These are phyloP conservation scores for Bruguiera hainesii DNA, from an alignment of 441 rosid genomes.

Conservation along the genomic window DNA sequence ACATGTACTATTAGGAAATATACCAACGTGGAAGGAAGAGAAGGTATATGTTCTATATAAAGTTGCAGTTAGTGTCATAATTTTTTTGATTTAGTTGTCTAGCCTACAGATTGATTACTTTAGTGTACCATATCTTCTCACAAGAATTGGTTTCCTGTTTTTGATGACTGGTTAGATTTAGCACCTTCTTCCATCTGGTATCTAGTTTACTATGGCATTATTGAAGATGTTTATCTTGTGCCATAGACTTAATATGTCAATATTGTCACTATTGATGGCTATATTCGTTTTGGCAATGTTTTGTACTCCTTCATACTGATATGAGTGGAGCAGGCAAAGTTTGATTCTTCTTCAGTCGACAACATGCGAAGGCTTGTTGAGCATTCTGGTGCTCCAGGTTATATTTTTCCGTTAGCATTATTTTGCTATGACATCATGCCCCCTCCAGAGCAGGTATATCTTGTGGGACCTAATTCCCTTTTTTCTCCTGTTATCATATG, in stretches of 20 bases:
- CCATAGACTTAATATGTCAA: not conserved
- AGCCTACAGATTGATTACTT: too few species aligned
- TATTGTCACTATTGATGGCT: not conserved
- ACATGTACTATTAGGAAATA: too few species aligned
- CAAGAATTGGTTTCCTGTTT: too few species aligned
- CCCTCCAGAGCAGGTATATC: conserved; percentile 71
- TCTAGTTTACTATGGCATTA: too few species aligned
- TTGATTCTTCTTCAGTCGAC: conserved; percentile 89
- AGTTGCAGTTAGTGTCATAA: too few species aligned
- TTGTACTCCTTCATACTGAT: conserved; percentile 37
- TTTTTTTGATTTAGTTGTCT: too few species aligned
- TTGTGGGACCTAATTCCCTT: conserved; percentile 17
- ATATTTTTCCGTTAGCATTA: conserved; percentile 78
- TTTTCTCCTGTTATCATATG: not conserved
- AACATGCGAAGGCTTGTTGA: conserved; percentile 90
- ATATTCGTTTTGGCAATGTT: conserved; percentile 18
- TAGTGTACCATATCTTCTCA: too few species aligned
- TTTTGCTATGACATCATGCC: conserved; percentile 93
- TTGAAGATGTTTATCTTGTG: not conserved
- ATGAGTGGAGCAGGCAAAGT: conserved; percentile 67
- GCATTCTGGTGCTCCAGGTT: conserved; percentile 81
- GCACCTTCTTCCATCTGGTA: too few species aligned
- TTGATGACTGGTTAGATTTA: too few species aligned
- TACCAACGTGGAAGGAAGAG: too few species aligned
- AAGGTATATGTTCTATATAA: too few species aligned